Conservation (phyloP, 2,329 filamentous ascomycete species). For the Pyricularia sp. region DNA sequence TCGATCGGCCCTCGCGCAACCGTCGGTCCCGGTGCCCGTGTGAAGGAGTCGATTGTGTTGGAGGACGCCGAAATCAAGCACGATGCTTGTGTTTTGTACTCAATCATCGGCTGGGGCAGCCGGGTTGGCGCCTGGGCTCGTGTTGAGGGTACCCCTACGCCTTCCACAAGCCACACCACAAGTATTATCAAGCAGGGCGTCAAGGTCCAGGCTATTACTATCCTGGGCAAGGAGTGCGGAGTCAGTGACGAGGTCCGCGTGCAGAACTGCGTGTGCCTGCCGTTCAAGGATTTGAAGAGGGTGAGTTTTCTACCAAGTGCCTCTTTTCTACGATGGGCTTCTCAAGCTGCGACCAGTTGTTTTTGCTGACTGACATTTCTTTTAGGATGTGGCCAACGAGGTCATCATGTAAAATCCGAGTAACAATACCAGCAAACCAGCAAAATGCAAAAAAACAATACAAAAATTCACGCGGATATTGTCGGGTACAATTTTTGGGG, state of each 20-base stretch:
- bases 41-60: slow-evolving; percentile 94
- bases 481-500: neutral
- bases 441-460: neutral
- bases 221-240: slow-evolving; percentile 89
- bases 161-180: slow-evolving; percentile 79
- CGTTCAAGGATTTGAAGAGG: slow-evolving; percentile 96
- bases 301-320: no score
- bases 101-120: slow-evolving; percentile 95
- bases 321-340: neutral
- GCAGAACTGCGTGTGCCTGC: slow-evolving; percentile 95
- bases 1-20: slow-evolving; percentile 84
- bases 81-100: slow-evolving; percentile 89
- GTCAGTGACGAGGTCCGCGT: slow-evolving; percentile 92
- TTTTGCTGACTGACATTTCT: slow-evolving; percentile 2
- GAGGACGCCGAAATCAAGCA: slow-evolving; percentile 96
- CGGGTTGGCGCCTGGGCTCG: slow-evolving; percentile 96
- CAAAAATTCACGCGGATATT: neutral
- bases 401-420: slow-evolving; percentile 71
- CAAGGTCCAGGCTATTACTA: slow-evolving; percentile 98
- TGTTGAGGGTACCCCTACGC: slow-evolving; percentile 89
- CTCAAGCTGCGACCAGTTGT: neutral
- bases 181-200: slow-evolving; percentile 96
- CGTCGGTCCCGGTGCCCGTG: slow-evolving; percentile 76
- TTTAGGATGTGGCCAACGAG: slow-evolving; percentile 70
- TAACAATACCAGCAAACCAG: neutral